These are phyloP conservation scores for Nidula niveotomentosa DNA, from an alignment of 1,284 basidiomycete genomes.

Conservation along the genomic window DNA sequence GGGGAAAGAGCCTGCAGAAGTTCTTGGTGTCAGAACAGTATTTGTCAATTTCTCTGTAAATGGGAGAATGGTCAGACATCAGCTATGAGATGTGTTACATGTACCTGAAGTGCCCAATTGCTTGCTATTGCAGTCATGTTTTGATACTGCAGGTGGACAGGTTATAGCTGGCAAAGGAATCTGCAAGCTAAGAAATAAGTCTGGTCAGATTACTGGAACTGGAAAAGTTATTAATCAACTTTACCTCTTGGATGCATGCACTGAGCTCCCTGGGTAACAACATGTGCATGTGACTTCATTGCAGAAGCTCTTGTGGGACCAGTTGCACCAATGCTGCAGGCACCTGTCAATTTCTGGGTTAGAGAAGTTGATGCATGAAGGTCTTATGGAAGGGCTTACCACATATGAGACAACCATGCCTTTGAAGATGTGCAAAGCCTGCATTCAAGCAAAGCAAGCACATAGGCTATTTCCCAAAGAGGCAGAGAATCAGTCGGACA, in stretches of 20 bases:
- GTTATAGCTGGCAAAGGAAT: too few species aligned
- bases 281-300: constrained; percentile 4
- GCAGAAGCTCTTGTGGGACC: constrained; percentile 18
- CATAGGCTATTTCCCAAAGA: constrained; percentile 17
- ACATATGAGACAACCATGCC: constrained; percentile 11
- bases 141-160: constrained; percentile 5
- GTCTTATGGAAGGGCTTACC: constrained; percentile 25
- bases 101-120: constrained; percentile 10
- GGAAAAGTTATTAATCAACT: constrained; percentile 6
- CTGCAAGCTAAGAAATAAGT: constrained; percentile 2
- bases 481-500: constrained; percentile 4
- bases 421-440: constrained; percentile 21
- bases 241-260: constrained; percentile 6
- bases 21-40: too few species aligned
- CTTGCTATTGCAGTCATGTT: constrained; percentile 9
- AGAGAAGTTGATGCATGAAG: constrained; percentile 13
- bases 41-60: too few species aligned
- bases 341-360: constrained; percentile 23
- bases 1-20: too few species aligned
- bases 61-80: constrained; percentile 2
- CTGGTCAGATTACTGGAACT: constrained; percentile 5
- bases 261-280: constrained; percentile 5
- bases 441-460: constrained; percentile 28
- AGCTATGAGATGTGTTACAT: constrained; percentile 6
- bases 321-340: constrained; percentile 31